phyloP scores from a whole-genome alignment of 2,329 filamentous ascomycete genomes.

The Delphinella strobiligena region DNA sequence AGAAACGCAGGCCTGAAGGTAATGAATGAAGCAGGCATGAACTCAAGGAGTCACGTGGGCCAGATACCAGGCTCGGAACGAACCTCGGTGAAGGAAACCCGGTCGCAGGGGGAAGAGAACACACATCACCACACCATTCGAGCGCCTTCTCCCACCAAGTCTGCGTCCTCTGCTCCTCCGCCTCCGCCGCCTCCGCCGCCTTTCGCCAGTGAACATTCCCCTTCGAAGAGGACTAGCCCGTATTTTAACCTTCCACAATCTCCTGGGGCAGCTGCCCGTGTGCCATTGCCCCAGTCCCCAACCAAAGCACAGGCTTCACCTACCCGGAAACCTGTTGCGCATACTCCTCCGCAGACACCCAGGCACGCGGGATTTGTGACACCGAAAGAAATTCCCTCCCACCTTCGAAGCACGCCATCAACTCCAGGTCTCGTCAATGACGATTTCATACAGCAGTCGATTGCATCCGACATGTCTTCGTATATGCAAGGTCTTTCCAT shows the following conservation, averaged over 20 bases:
- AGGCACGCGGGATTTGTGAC: constrained; percentile 18
- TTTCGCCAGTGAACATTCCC: constrained; percentile 27
- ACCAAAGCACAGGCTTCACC: constrained; percentile 18
- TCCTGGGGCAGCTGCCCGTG: constrained; percentile 27
- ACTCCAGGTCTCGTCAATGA: constrained; percentile 25
- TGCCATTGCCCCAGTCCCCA: constrained; percentile 35
- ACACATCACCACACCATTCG: constrained; percentile 5
- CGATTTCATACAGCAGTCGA: constrained; percentile 36
- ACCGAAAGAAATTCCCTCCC: constrained; percentile 11
- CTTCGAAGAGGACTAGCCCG: constrained; percentile 26
- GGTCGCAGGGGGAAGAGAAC: constrained; percentile 10
- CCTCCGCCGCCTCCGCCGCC: constrained; percentile 19
- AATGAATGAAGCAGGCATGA: constrained; percentile 72
- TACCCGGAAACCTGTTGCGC: constrained; percentile 19
- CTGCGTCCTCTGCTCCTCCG: not conserved
- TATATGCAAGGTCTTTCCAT: constrained; percentile 24
- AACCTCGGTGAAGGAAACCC: constrained; percentile 14
- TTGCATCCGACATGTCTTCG: constrained; percentile 30
- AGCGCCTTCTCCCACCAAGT: not conserved
- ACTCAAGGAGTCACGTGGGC: constrained; percentile 48
- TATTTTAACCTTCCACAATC: constrained; percentile 22
- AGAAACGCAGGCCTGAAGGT: constrained; percentile 53
- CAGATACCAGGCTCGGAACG: constrained; percentile 14
- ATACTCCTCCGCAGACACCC: constrained; percentile 21
- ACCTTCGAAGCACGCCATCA: constrained; percentile 18